phyloP scores from a whole-genome alignment of 148 eudicot species.

The Dianthus caryophyllus region DNA sequence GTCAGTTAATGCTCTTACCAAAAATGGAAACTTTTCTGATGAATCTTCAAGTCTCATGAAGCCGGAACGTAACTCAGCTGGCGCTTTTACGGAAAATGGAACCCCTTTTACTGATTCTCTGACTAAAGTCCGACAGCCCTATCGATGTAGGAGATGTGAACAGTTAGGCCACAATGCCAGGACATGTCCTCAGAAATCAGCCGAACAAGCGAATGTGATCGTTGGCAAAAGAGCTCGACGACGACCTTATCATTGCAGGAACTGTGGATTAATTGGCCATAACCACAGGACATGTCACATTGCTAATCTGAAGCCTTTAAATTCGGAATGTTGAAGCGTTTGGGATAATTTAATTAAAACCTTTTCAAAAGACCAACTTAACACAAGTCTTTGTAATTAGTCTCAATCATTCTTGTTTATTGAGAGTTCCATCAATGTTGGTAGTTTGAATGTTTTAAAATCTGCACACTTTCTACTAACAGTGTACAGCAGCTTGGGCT shows the following conservation, averaged over 20 bases:
- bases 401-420: slow-evolving; percentile 4
- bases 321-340: neutral
- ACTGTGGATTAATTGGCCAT: slow-evolving; percentile 60
- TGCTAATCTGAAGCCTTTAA: neutral
- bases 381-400: neutral
- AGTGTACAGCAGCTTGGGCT: neutral
- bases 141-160: slow-evolving; percentile 19
- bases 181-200: slow-evolving; percentile 14
- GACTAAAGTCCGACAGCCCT: neutral
- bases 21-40: neutral
- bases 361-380: neutral
- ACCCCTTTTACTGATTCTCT: neutral
- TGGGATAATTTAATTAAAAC: neutral
- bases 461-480: neutral
- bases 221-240: slow-evolving; percentile 12
- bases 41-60: neutral
- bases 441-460: neutral
- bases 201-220: neutral
- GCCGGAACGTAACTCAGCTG: neutral
- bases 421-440: slow-evolving; percentile 3
- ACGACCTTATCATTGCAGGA: slow-evolving; percentile 35
- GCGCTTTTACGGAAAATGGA: neutral
- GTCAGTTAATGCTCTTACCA: neutral
- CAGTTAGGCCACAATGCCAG: slow-evolving; percentile 24
- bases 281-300: slow-evolving; percentile 53